phyloP scores from a whole-genome alignment of 2,329 filamentous ascomycete genomes.

The Dothistroma pini region DNA sequence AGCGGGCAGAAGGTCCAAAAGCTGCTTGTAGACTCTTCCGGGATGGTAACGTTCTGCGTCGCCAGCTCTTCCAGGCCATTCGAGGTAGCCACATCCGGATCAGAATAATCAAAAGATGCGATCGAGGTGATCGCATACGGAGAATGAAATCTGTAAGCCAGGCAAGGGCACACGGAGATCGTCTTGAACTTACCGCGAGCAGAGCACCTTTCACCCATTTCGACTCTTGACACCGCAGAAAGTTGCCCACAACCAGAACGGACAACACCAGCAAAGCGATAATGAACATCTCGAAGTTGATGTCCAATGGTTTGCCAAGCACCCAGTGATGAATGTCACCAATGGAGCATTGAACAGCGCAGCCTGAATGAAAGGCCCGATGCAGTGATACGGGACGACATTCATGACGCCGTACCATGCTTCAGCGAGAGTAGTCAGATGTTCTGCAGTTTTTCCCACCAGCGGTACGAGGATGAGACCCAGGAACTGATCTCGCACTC shows the following conservation, averaged over 20 bases:
- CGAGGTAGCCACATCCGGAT: conserved; percentile 37
- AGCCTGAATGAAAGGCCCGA: conserved; percentile 84
- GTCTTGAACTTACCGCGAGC: conserved; percentile 51
- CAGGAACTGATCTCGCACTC: conserved; percentile 56
- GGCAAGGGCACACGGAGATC: background rate
- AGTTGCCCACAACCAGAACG: conserved; percentile 66
- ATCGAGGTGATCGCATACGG: conserved; percentile 62
- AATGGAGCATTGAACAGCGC: conserved; percentile 83
- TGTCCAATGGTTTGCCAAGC: conserved; percentile 60
- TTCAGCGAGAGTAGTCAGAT: conserved; percentile 78
- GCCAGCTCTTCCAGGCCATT: conserved; percentile 15
- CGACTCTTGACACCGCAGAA: conserved; percentile 79
- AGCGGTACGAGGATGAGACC: conserved; percentile 74
- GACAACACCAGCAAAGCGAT: conserved; percentile 74
- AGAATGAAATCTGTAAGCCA: conserved; percentile 35
- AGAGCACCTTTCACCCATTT: conserved; percentile 87
- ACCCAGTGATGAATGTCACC: conserved; percentile 83
- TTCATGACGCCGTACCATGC: conserved; percentile 75
- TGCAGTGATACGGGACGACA: conserved; percentile 77
- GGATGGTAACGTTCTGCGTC: conserved; percentile 17
- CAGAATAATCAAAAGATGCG: conserved; percentile 59
- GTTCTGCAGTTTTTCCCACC: conserved; percentile 81
- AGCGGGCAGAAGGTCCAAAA: conserved; percentile 8
- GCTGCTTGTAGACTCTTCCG: conserved; percentile 19
- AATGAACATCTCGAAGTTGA: conserved; percentile 89